Conservation (phyloP, 352 stramenopile species). For the Pythium vanterpoolii region DNA sequence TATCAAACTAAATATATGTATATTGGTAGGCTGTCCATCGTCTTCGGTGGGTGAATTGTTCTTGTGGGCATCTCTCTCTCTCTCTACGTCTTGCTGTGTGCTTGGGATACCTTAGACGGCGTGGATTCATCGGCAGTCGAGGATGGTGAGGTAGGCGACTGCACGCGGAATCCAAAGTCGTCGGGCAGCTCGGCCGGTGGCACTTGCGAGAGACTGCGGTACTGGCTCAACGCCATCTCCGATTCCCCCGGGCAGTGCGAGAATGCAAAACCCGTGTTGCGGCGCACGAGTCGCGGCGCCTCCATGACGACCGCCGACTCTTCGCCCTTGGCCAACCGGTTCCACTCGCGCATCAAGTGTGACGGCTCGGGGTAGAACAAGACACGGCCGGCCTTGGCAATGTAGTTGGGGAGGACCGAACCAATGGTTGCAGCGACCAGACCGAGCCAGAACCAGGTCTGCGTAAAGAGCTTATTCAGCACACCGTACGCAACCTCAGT, state of each 20-base stretch:
- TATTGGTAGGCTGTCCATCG: neutral
- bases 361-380: conserved; percentile 88
- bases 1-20: conserved; percentile 21
- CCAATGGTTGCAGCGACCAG: conserved; percentile 55
- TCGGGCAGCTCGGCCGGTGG: conserved; percentile 25
- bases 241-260: conserved; percentile 73
- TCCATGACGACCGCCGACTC: conserved; percentile 53
- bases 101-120: conserved; percentile 26
- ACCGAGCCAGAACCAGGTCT: conserved; percentile 87
- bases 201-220: conserved; percentile 35
- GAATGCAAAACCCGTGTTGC: conserved; percentile 86
- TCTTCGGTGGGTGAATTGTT: neutral
- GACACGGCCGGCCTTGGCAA: conserved; percentile 79
- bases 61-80: neutral
- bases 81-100: conserved; percentile 1
- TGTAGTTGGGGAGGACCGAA: conserved; percentile 82
- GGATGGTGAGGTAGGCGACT: conserved; percentile 39
- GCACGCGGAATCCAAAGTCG: conserved; percentile 11
- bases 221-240: conserved; percentile 62
- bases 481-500: conserved; percentile 70
- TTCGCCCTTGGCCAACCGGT: conserved; percentile 77
- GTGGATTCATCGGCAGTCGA: conserved; percentile 61
- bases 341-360: conserved; percentile 89
- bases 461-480: conserved; percentile 46
- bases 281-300: conserved; percentile 73